Conservation (phyloP, 2,329 filamentous ascomycete species). For the Ophiostoma novo-ulmi region DNA sequence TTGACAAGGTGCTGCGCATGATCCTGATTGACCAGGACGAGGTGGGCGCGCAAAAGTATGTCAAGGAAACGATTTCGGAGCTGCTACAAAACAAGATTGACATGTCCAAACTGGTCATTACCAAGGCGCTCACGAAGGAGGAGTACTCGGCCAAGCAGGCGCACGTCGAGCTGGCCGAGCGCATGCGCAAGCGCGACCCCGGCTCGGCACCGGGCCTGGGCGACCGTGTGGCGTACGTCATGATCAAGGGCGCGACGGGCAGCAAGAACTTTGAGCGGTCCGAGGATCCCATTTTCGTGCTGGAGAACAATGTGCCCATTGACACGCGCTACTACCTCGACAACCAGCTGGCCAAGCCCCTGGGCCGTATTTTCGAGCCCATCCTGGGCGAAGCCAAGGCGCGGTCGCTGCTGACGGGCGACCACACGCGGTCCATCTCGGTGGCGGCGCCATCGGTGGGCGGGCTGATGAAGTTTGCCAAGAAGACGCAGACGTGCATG, state of each 20-base stretch:
- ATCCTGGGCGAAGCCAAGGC: slow-evolving; percentile 85
- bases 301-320: slow-evolving; percentile 96
- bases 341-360: slow-evolving; percentile 92
- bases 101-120: slow-evolving; percentile 99
- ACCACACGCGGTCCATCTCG: slow-evolving; percentile 90
- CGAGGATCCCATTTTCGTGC: slow-evolving; percentile 92
- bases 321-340: slow-evolving; percentile 98
- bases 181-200: slow-evolving; percentile 95
- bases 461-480: slow-evolving; percentile 96
- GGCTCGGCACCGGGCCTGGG: slow-evolving; percentile 89
- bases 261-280: slow-evolving; percentile 96
- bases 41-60: slow-evolving; percentile 89
- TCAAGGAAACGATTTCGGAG: slow-evolving; percentile 93
- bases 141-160: slow-evolving; percentile 91
- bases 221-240: slow-evolving; percentile 96
- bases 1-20: slow-evolving; percentile 93
- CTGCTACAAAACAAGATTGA: slow-evolving; percentile 96
- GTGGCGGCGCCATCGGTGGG: slow-evolving; percentile 88
- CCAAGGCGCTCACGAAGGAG: slow-evolving; percentile 87
- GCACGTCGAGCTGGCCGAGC: slow-evolving; percentile 88
- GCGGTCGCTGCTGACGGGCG: slow-evolving; percentile 77
- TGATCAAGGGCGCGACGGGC: slow-evolving; percentile 83
- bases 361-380: slow-evolving; percentile 93
- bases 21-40: slow-evolving; percentile 91
- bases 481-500: slow-evolving; percentile 97